Conservation (phyloP, 139 green algal species). For the Asterochloris sp. region DNA sequence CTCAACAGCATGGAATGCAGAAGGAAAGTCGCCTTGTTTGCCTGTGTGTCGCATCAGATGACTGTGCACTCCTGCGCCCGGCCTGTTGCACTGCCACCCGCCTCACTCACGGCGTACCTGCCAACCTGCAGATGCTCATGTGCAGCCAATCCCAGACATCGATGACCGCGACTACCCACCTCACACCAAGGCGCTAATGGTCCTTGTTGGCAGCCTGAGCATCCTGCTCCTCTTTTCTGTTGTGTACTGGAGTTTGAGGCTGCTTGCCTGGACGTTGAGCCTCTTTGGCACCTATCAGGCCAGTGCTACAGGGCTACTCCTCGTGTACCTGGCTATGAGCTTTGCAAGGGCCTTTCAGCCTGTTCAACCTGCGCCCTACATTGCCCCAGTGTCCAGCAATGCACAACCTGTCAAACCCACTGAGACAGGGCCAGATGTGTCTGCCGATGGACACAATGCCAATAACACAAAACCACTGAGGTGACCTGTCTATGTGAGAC, state of each 20-base stretch:
- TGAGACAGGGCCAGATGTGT: too few species aligned
- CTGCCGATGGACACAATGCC: too few species aligned
- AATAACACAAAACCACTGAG: too few species aligned
- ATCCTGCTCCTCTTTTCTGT: neutral
- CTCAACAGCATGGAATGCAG: neutral
- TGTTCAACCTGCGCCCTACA: constrained; percentile 4
- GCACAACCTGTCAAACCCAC: too few species aligned
- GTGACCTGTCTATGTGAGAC: too few species aligned
- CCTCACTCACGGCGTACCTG: neutral
- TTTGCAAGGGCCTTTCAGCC: neutral
- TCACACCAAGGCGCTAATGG: neutral
- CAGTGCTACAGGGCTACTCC: neutral
- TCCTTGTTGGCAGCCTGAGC: neutral
- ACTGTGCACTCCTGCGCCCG: neutral
- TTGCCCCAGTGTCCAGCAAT: neutral
- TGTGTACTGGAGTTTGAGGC: neutral
- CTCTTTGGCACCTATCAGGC: neutral
- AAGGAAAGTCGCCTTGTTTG: neutral
- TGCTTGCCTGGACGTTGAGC: neutral
- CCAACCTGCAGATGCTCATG: constrained; percentile 3
- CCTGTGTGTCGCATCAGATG: too few species aligned
- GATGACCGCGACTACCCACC: constrained; percentile 6
- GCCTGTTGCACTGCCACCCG: neutral
- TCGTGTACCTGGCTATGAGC: neutral
- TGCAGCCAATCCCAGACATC: constrained; percentile 6